Evolutionary conservation across 352 stramenopile genomes (phyloP).

Genomic region (Phytopythium sindhum): DNA sequence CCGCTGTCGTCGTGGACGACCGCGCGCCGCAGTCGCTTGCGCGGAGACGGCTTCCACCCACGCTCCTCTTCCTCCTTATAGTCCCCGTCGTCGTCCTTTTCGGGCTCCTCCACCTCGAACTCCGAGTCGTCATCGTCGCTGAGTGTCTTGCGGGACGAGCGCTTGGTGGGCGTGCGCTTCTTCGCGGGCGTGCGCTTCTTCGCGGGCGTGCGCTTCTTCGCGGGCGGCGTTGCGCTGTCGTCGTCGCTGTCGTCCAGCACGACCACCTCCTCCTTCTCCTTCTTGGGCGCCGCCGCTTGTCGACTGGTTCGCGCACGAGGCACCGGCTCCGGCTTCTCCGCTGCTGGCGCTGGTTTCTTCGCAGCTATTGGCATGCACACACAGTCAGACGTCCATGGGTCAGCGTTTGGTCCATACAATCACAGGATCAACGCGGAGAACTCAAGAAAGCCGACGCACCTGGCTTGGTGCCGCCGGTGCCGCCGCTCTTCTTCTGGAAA

Average conservation of each 20-base stretch:
- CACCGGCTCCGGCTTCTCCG: conserved; percentile 32
- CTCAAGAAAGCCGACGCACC: conserved; percentile 1
- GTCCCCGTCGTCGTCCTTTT: conserved; percentile 4
- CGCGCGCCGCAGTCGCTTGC: conserved; percentile 33
- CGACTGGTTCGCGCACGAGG: conserved; percentile 18
- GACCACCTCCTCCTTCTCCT: conserved; percentile 46
- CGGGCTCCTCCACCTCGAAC: conserved; percentile 28
- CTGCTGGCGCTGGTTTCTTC: conserved; percentile 22
- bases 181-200: too few species aligned
- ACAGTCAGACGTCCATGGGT: not conserved
- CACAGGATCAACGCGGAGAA: not conserved
- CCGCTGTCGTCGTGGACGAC: conserved; percentile 24
- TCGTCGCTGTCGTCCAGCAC: conserved; percentile 59
- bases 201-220: conserved; percentile 15
- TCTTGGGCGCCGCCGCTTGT: conserved; percentile 29
- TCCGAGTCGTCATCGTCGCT: conserved; percentile 33
- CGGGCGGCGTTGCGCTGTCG: conserved; percentile 11
- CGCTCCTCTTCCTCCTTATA: conserved; percentile 7
- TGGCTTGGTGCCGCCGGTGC: conserved; percentile 9
- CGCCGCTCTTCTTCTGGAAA: conserved; percentile 54
- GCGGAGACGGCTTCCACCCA: conserved; percentile 10
- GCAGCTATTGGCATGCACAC: not conserved
- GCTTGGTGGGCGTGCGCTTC: conserved; percentile 17
- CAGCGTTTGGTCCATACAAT: not conserved
- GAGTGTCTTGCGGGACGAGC: conserved; percentile 20